phyloP scores from a whole-genome alignment of 495 filamentous ascomycete genomes.

The Penicillium angulare region DNA sequence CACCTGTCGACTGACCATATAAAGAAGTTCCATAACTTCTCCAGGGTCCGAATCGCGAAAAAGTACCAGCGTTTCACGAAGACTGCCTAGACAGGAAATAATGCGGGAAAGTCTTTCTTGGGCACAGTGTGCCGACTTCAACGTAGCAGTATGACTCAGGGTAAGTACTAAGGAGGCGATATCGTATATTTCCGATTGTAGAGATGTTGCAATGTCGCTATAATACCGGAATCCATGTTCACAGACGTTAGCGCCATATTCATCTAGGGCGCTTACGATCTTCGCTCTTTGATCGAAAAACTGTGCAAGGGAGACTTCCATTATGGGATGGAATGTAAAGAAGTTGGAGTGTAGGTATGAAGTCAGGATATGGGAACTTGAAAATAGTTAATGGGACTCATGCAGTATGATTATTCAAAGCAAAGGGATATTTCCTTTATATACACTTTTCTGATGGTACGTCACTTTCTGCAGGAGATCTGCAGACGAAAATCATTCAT shows the following conservation, averaged over 20 bases:
- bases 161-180: too few species aligned
- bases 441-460: too few species aligned
- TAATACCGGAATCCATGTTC: not conserved
- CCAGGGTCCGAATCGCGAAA: not conserved
- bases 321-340: too few species aligned
- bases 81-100: not conserved
- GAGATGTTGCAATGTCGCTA: not conserved
- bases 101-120: not conserved
- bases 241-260: not conserved
- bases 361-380: too few species aligned
- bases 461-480: too few species aligned
- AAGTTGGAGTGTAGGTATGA: too few species aligned
- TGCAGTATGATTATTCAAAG: too few species aligned
- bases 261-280: not conserved
- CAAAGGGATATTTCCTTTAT: too few species aligned
- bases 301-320: too few species aligned
- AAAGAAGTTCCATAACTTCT: not conserved
- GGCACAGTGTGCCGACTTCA: not conserved
- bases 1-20: not conserved
- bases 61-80: not conserved
- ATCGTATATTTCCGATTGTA: not conserved
- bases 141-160: not conserved
- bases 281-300: too few species aligned
- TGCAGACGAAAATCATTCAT: too few species aligned
- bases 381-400: too few species aligned